Base-by-base conservation (phyloP, 257 asterid species). In the Salvia splendens region DNA sequence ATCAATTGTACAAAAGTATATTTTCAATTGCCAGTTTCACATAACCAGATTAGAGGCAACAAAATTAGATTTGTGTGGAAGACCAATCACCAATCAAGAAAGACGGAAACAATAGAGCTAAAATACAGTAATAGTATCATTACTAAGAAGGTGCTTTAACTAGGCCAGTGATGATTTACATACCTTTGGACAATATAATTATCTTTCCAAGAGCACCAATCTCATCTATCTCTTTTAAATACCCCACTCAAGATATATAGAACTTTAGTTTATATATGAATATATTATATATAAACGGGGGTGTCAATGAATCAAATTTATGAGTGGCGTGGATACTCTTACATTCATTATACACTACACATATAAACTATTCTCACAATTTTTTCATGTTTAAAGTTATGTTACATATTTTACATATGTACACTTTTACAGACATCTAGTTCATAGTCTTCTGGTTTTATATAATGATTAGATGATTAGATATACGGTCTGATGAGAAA, bases 21-120 rank as follows among this genome's bases (percentile, higher is more conserved):
- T 20, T 42, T 47, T 30, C 51, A 75, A 58, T 57, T 45, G 48
- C 35, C 54, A 65, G 66, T 47, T 54, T 65, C 59, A 56, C 52
- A 8, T 14, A 8, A 35, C 56, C 55, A 53, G 55, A 68, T 40
- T 38, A 57, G 42, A 75, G 30, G 45, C 42, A 17, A 62, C 33
- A 45, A 15, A 66, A 48, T 42, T 7, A 60, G 17, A 61, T 42
- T 51, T 33, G 43, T 15, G 65, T 36, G 60, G 28, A 35, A 56
- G 43, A 65, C 16, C 17, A 49, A 33, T 30, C 50, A 36, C 17
- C 68, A 46, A 58, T 53, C 56, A 61, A 46, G 35, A 52, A 46
- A 72, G 17, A 40, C 4, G 35, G 49, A 24, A 28, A 48, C n/a
- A 38, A 12, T 12, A 54, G 63, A 9, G 49, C 14, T 30, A 54